These are phyloP conservation scores for Aureobasidium melanogenum DNA, from an alignment of 2,329 filamentous ascomycete genomes.

Conservation along the genomic window DNA sequence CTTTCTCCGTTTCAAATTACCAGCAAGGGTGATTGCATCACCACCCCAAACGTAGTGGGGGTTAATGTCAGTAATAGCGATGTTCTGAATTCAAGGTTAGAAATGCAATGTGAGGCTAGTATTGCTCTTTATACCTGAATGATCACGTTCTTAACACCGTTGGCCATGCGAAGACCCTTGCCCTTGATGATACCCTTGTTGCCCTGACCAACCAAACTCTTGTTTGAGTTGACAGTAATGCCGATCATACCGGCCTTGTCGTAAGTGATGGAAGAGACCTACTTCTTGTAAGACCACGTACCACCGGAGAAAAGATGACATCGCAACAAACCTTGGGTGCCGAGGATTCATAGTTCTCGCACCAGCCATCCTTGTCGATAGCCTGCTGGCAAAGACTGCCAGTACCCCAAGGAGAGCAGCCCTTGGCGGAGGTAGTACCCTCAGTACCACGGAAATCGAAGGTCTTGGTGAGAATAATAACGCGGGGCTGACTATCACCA, in stretches of 20 bases:
- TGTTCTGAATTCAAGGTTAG: conserved; percentile 20
- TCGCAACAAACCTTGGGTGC: conserved; percentile 13
- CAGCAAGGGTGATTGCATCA: conserved; percentile 24
- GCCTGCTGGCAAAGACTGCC: conserved; percentile 45
- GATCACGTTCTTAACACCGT: conserved; percentile 27
- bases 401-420: conserved; percentile 51
- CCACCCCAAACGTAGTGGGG: conserved; percentile 26
- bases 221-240: conserved; percentile 29
- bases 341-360: conserved; percentile 23
- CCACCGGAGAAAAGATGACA: too few relatives aligned
- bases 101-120: not conserved
- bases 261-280: conserved; percentile 21
- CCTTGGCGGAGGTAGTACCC: conserved; percentile 41
- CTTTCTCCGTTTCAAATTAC: conserved; percentile 13
- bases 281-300: not conserved
- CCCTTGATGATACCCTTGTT: conserved; percentile 29
- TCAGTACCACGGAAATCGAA: conserved; percentile 48
- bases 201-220: conserved; percentile 30
- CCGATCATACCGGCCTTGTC: conserved; percentile 46
- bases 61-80: conserved; percentile 26
- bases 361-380: conserved; percentile 51
- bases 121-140: conserved; percentile 15
- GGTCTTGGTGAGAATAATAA: conserved; percentile 49
- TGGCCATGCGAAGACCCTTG: conserved; percentile 29
- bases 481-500: conserved; percentile 42